Conservation (phyloP, 1,139 yeast genomes). For the Debaryomyces subglobosus region DNA sequence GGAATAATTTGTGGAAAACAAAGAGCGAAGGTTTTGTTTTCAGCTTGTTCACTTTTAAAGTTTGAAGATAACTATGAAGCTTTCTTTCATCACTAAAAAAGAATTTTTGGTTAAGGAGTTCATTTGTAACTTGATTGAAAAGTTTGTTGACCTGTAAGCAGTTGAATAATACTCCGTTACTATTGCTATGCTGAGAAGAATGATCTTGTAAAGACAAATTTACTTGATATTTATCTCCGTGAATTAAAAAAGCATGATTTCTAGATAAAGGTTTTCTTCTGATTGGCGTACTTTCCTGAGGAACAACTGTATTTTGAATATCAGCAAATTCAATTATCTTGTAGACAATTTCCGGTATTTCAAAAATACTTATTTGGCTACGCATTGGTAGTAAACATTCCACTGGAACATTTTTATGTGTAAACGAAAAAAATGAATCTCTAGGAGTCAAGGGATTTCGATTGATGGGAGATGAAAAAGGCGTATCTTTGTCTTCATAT, state of each 20-base stretch:
- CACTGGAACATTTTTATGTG: background rate
- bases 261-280: slow-evolving; percentile 70
- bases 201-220: slow-evolving; percentile 48
- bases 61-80: slow-evolving; percentile 47
- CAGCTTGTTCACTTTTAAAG: background rate
- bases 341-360: slow-evolving; percentile 75
- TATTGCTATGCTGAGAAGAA: background rate
- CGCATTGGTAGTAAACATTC: background rate
- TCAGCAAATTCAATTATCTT: slow-evolving; percentile 65
- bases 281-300: slow-evolving; percentile 60
- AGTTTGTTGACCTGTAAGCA: slow-evolving; percentile 70
- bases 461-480: slow-evolving; percentile 28
- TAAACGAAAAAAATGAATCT: background rate
- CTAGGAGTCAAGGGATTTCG: slow-evolving; percentile 1
- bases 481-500: slow-evolving; percentile 37
- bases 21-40: slow-evolving; percentile 33
- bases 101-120: slow-evolving; percentile 56
- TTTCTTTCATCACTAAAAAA: slow-evolving; percentile 54
- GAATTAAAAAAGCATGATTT: slow-evolving; percentile 52
- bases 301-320: slow-evolving; percentile 47
- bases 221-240: slow-evolving; percentile 58
- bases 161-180: slow-evolving; percentile 41
- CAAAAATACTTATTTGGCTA: slow-evolving; percentile 52
- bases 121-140: slow-evolving; percentile 62
- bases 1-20: slow-evolving; percentile 41